Evolutionary conservation across 192 early-diverging fungal species (phyloP), one percentile per base, ranked within the genome.

Genomic region (Gaertneriomyces semiglobifer): DNA sequence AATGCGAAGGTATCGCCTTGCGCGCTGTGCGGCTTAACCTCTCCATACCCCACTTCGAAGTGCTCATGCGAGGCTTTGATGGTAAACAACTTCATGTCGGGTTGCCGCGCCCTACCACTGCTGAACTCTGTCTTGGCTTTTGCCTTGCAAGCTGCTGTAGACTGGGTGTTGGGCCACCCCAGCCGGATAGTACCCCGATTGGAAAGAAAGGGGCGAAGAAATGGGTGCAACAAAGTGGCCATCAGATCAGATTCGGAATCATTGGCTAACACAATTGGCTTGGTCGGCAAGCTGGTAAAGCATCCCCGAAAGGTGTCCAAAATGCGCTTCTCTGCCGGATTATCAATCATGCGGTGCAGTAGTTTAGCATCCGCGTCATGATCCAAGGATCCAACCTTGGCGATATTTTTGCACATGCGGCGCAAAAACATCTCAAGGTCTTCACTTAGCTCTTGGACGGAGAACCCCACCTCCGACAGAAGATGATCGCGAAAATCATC

Each of bases 41-140:
- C 48, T n/a, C 48, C 48, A 18, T n/a, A 50, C 18, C 48, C 48
- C 48, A 50, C 48, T 18, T 50, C 48, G 12, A 50, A 18, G 48
- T 50, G 48, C 48, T 50, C 48, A 1, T 12, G 48, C 11, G 48
- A 50, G 48, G 48, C 48, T 50, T 50, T 50, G 48, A 50, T 50
- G 11, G 48, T 50, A 18, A 50, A 50, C 12, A 50, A 2, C 18
- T 50, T 50, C 48, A 50, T 50, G 2, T 50, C 48, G 48, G 48
- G 48, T 2, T 50, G 48, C 48, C 48, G 48, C 12, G 48, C 48
- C 48, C 48, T 12, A 12, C 48, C 48, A 50, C 48, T 50, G 12
- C 18, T 18, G 11, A 50, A 50, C 2, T n/a, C 12, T 33, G 25
- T 33, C 18, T 50, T 18, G 2, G 48, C 48, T 18, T 50, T 50